Conservation (phyloP, 441 rosid genomes). For the Croton setiger region DNA sequence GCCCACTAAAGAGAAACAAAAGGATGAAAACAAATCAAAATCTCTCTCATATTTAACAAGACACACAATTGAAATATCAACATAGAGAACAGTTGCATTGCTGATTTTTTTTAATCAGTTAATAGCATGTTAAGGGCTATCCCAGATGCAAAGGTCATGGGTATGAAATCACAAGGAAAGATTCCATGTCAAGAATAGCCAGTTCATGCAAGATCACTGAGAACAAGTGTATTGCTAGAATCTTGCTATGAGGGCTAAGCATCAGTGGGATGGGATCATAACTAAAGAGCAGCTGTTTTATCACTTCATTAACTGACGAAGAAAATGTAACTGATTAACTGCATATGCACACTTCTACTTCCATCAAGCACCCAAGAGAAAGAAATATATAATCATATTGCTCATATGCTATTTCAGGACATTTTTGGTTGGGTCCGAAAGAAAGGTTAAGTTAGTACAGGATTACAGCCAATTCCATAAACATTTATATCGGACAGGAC, state of each 20-base stretch:
- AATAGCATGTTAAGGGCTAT: constrained; percentile 1
- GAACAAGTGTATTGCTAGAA: too few relatives aligned
- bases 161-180: not conserved
- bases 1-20: constrained; percentile 53
- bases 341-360: not conserved
- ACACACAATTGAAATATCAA: not conserved
- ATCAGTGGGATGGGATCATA: not conserved
- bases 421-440: not conserved
- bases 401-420: constrained; percentile 6
- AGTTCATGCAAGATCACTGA: not conserved
- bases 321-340: not conserved
- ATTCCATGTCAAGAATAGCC: not conserved
- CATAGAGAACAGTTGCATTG: not conserved
- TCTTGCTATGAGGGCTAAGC: not conserved
- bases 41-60: not conserved
- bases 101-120: not conserved
- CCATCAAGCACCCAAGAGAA: not conserved
- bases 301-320: not conserved
- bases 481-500: not conserved
- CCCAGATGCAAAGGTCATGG: not conserved
- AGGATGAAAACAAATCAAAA: constrained; percentile 15
- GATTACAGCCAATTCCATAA: not conserved
- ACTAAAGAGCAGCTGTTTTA: not conserved
- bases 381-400: not conserved
- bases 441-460: not conserved